Base-by-base conservation (phyloP, 352 stramenopile genomes). In the Albugo candida region DNA sequence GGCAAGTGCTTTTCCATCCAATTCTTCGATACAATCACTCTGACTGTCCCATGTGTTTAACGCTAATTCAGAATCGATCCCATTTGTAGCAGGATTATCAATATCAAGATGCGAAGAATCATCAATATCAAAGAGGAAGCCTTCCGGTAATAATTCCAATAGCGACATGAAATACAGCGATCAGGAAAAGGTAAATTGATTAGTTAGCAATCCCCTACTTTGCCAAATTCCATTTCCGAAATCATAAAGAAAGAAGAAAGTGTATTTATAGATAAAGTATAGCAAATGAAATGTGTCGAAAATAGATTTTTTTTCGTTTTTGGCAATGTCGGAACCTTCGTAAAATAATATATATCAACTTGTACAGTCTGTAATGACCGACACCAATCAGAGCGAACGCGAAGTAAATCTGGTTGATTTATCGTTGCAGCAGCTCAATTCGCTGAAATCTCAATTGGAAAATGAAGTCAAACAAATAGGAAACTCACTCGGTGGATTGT, bases 381-480 rank as follows among this genome's bases (percentile, higher is more conserved):
- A 48, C 24, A 31, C 24, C 24, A 31, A 31, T 31, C 24, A 31
- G 24, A 31, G 8, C 24, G 24, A 31, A 31, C 24, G 53, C 60
- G 70, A 83, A 53, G 67, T 88, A 50, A 88, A 81, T 59, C 59
- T 88, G 21, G 70, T 84, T 60, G 67, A 84, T 44, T 77, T 97
- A 65, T 83, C 75, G 49, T 67, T 97, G 27, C 87, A 96, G 57
- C 82, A 97, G 74, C 72, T 97, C 13, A 92, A 84, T 58, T 64
- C 82, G 59, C 63, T 96, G 37, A 95, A 95, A 64, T 64, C 78
- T 4, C 81, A 95, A 60, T 57, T 86, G 45, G 77, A 91, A 62
- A 68, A 81, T 44, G 77, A 91, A 62, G 55, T 87, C 19, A 67
- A 91, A 61, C 70, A 86, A 55, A 58, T 87, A 2, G 81, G 64